These are phyloP conservation scores for Podaxis carcinomalis DNA, from an alignment of 768 basidiomycete genomes.

Conservation along the genomic window DNA sequence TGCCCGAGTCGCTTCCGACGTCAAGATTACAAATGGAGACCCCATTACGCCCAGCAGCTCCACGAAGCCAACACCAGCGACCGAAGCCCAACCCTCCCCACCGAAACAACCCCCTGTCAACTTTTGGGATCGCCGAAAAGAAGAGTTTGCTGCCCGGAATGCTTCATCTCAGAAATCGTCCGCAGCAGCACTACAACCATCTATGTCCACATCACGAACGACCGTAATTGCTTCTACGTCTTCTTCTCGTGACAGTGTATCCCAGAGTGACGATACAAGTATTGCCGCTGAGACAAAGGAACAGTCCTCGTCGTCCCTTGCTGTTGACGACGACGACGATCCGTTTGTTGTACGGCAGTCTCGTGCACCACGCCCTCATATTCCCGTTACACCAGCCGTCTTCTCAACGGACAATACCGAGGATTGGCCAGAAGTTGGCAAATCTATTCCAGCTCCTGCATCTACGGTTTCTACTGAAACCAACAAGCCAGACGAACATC, in stretches of 20 bases:
- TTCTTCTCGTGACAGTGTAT: not conserved
- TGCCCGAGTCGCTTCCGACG: not conserved
- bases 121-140: constrained; percentile 23
- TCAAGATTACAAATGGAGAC: not conserved
- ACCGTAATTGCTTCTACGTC: not conserved
- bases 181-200: constrained; percentile 6
- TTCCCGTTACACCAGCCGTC: constrained; percentile 3
- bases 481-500: not conserved
- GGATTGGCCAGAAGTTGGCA: constrained; percentile 20
- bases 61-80: constrained; percentile 11
- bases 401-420: not conserved
- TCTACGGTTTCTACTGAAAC: not conserved
- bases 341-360: constrained; percentile 1
- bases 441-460: constrained; percentile 11
- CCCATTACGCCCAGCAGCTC: not conserved
- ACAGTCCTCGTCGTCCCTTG: constrained; percentile 16
- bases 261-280: not conserved
- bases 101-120: constrained; percentile 17
- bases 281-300: constrained; percentile 16
- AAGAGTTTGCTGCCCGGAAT: constrained; percentile 21
- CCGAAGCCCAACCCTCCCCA: not conserved
- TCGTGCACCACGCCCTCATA: constrained; percentile 4
- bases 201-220: constrained; percentile 3
- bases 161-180: constrained; percentile 7
- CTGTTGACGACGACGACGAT: constrained; percentile 9